Evolutionary conservation across 192 early-diverging fungal species (phyloP).

Genomic region (Podila epigama): DNA sequence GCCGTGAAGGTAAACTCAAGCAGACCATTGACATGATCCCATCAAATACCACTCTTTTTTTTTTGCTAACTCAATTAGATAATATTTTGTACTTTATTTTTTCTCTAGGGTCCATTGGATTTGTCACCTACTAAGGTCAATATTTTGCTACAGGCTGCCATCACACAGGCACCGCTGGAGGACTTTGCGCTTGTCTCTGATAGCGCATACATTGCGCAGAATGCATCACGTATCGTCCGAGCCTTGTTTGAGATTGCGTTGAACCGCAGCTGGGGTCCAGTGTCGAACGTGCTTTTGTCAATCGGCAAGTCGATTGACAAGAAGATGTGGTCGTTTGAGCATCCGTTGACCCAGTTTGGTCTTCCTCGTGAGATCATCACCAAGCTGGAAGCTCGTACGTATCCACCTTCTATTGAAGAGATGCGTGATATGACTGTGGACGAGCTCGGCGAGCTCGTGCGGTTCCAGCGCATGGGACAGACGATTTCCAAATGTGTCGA

Average conservation of each 20-base stretch:
- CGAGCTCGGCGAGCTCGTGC: conserved; percentile 90
- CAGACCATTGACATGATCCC: background rate
- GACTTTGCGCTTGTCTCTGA: conserved; percentile 98
- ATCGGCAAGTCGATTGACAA: conserved; percentile 89
- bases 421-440: conserved; percentile 84
- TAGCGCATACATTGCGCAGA: conserved; percentile 92
- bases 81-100: conserved; percentile 4
- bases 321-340: conserved; percentile 92
- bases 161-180: conserved; percentile 80
- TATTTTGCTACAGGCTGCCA: conserved; percentile 89
- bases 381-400: conserved; percentile 72
- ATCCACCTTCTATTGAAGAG: conserved; percentile 61
- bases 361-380: conserved; percentile 75
- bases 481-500: conserved; percentile 77
- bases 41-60: background rate
- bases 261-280: conserved; percentile 89
- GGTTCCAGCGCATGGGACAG: conserved; percentile 79
- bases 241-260: conserved; percentile 97
- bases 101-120: conserved; percentile 74
- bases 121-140: conserved; percentile 92
- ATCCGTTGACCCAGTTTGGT: conserved; percentile 86
- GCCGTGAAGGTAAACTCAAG: conserved; percentile 74
- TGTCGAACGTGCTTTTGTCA: conserved; percentile 76
- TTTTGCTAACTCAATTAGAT: background rate
- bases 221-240: conserved; percentile 89